A percentile compares a stretch with the other conserved stretches of the same genome.
Evolutionary conservation across 1,284 basidiomycete genomes (phyloP).

Genomic region (Ustilago curta): DNA sequence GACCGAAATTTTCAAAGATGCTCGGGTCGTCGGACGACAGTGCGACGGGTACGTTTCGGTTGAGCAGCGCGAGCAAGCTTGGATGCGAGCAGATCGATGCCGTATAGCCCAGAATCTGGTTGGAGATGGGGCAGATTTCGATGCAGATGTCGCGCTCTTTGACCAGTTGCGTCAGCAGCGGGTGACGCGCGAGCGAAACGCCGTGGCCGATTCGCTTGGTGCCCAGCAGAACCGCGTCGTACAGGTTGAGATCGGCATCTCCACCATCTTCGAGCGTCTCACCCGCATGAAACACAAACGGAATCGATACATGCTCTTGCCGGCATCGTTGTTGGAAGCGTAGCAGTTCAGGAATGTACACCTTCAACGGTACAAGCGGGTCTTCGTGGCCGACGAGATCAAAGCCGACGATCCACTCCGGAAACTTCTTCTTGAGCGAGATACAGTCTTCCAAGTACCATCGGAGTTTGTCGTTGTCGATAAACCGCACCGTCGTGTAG

Average conservation of each 20-base stretch:
- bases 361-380: conserved; percentile 74
- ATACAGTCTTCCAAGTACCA: conserved; percentile 81
- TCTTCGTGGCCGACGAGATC: conserved; percentile 84
- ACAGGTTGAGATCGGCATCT: conserved; percentile 78
- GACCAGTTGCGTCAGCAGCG: conserved; percentile 77
- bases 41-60: conserved; percentile 78
- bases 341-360: conserved; percentile 77
- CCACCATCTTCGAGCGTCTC: conserved; percentile 80
- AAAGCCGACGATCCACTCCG: conserved; percentile 80
- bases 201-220: conserved; percentile 84
- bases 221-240: conserved; percentile 80
- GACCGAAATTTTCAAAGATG: conserved; percentile 81
- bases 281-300: conserved; percentile 83
- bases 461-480: conserved; percentile 75
- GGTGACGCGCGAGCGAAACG: conserved; percentile 80
- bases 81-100: conserved; percentile 42
- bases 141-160: conserved; percentile 76
- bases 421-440: conserved; percentile 78
- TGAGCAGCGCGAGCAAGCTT: conserved; percentile 72
- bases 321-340: conserved; percentile 75
- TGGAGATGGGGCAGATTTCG: conserved; percentile 73
- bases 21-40: conserved; percentile 80
- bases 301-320: conserved; percentile 76
- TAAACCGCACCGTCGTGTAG: conserved; percentile 76
- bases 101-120: conserved; percentile 55